These are phyloP conservation scores for Mycena capillaripes DNA, from an alignment of 768 basidiomycete genomes.

Conservation along the genomic window DNA sequence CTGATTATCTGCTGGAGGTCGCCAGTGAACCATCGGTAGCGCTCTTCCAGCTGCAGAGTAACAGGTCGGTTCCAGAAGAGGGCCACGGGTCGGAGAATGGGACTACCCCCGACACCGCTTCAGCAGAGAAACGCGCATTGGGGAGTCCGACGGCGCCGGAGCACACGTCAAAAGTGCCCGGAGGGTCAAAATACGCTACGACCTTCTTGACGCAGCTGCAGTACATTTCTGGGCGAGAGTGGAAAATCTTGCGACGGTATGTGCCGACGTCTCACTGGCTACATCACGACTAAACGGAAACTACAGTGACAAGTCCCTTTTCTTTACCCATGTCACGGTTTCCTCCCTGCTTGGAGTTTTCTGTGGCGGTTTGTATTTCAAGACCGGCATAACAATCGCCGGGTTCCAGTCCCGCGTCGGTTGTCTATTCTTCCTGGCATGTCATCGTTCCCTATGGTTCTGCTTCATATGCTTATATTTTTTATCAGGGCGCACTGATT, in stretches of 20 bases:
- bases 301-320: slow-evolving; percentile 83
- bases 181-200: slow-evolving; percentile 65
- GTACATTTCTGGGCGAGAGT: slow-evolving; percentile 86
- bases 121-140: slow-evolving; percentile 26
- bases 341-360: slow-evolving; percentile 87
- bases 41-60: slow-evolving; percentile 53
- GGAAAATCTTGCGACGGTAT: slow-evolving; percentile 83
- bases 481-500: slow-evolving; percentile 82
- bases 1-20: slow-evolving; percentile 92
- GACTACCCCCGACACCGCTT: slow-evolving; percentile 9
- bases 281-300: not conserved
- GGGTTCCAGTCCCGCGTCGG: slow-evolving; percentile 97
- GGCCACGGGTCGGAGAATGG: slow-evolving; percentile 30
- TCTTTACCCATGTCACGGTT: slow-evolving; percentile 82
- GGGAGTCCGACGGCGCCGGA: not conserved
- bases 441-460: slow-evolving; percentile 32
- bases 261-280: not conserved
- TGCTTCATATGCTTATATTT: slow-evolving; percentile 20
- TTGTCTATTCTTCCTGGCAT: slow-evolving; percentile 92
- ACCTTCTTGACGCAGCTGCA: slow-evolving; percentile 93
- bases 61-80: slow-evolving; percentile 2
- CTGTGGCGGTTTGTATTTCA: slow-evolving; percentile 90
- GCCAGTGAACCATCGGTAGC: slow-evolving; percentile 75
- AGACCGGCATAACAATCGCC: slow-evolving; percentile 85
- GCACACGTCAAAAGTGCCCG: slow-evolving; percentile 26